Base-by-base conservation (phyloP, 148 eudicot species). In the Persicaria tinctoria region DNA sequence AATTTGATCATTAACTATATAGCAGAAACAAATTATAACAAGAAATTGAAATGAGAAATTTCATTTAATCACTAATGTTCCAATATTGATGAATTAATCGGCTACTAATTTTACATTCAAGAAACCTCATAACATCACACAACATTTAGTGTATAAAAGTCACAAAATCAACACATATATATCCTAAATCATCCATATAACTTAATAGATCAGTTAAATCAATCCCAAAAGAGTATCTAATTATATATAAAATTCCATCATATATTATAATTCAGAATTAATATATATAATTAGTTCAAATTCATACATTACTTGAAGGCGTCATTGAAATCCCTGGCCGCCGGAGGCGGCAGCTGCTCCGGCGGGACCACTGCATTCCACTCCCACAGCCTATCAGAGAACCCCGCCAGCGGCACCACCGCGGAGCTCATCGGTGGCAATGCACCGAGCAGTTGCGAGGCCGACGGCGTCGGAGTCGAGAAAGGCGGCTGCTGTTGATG, bases 311-410 rank as follows among this genome's bases (percentile, higher is more conserved):
- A 85, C 87, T 85, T 85, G 83, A 87, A 87, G 32, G 76, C 76
- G 68, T 55, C 76, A 75, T 49, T 68, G 76, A 17, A 84, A 62
- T 85, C 87, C 59, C 84, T 81, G 62, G 55, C 74, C 20, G 77
- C 81, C 62, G 77, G 82, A 4, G 72, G 72, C 68, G 4, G 68
- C 6, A 3, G 68, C 16, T 27, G 68, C 68, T 63, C 45, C 16
- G 44, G 6, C 68, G 68, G 68, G 6, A 63, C 68, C 46, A 59
- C 63, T 12, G 81, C 51, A 51, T 69, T 82, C 89, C 89, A 85
- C 32, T 83, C 91, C 91, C 91, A 87, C 55, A 82, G 53, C 56
- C 86, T 75, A 18, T 85, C 90, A 3, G 81, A 57, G 20, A 72
- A 83, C 14, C 73, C 50, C 6, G 78, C 76, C 49, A 68, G 38